Base-by-base conservation (phyloP, 495 filamentous ascomycete genomes). In the Penicillium verhagenii region DNA sequence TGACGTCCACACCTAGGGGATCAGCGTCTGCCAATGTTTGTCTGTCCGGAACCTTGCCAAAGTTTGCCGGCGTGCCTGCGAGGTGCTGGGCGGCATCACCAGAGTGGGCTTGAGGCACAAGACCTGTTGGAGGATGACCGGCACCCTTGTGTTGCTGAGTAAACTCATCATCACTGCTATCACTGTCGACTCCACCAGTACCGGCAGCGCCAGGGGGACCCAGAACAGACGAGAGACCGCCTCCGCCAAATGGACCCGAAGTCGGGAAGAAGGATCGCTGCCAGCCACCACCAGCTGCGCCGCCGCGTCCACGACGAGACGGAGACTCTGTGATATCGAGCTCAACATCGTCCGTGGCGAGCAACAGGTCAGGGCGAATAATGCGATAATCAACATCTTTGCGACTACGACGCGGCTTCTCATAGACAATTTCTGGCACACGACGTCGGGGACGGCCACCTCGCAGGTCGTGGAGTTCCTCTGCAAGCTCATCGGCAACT, bases 131-230 rank as follows among this genome's bases (percentile, higher is more conserved):
- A 35, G 33, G 14, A 6, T n/a, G 33, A 52, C 2, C 14, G 14
- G 11, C 23, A 13, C 23, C 23, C 13, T 78, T 76, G 9, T 71
- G 55, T 26, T 81, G 79, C 14, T 69, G 72, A 54, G 81, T 80
- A 56, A 75, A 78, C 63, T 98, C 94, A 56, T 98, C 95, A 58
- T 98, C 94, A 63, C 95, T 97, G 67, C 91, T 97, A 64, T 98
- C 94, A 18, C 92, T 96, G 60, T 97, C 92, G 9, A 84, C 89
- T 23, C 86, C 91, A 42, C 83, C 81, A 7, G 90, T 86, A 50
- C 60, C 65, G 58, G 83, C 82, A 26, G 86, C 89, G 64, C 85
- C 90, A n/a, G 88, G 87, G 5, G 86, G 87, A 50, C 82, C 89
- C 60, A 95, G 82, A 18, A 95, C 78, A 8, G 92, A 80, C 18